Evolutionary conservation across 2,329 filamentous ascomycete genomes (phyloP).

Genomic region (Lithohypha guttulata): DNA sequence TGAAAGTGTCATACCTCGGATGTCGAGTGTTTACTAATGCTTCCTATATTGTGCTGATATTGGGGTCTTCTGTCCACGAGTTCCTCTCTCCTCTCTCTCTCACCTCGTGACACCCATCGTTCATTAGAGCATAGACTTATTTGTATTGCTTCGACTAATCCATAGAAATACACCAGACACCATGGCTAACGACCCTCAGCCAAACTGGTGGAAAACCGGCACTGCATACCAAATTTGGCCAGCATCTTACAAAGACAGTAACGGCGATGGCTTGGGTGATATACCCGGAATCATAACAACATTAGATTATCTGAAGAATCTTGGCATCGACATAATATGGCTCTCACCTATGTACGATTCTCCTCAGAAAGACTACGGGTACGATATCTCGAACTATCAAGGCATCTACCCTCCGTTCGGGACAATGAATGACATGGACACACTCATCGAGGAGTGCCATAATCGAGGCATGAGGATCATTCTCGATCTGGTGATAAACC

Average conservation of each 20-base stretch:
- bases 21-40: too few relatives aligned
- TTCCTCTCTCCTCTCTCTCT: too few relatives aligned
- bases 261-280: conserved; percentile 28
- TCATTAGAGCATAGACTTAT: too few relatives aligned
- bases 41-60: too few relatives aligned
- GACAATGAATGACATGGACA: conserved; percentile 54
- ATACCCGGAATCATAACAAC: conserved; percentile 25
- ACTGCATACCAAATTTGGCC: conserved; percentile 23
- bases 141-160: too few relatives aligned
- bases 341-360: conserved; percentile 50
- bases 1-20: too few relatives aligned
- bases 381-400: conserved; percentile 59
- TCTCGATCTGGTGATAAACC: conserved; percentile 67
- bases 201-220: conserved; percentile 9
- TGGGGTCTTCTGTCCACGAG: too few relatives aligned
- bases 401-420: conserved; percentile 56
- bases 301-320: conserved; percentile 26
- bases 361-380: conserved; percentile 57
- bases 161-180: background rate
- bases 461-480: conserved; percentile 58
- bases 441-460: conserved; percentile 49
- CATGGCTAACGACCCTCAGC: conserved; percentile 1
- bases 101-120: too few relatives aligned
- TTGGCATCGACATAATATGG: conserved; percentile 27
- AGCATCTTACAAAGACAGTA: conserved; percentile 28